Base-by-base conservation (phyloP, 2,329 filamentous ascomycete species). In the Verticillium longisporum region DNA sequence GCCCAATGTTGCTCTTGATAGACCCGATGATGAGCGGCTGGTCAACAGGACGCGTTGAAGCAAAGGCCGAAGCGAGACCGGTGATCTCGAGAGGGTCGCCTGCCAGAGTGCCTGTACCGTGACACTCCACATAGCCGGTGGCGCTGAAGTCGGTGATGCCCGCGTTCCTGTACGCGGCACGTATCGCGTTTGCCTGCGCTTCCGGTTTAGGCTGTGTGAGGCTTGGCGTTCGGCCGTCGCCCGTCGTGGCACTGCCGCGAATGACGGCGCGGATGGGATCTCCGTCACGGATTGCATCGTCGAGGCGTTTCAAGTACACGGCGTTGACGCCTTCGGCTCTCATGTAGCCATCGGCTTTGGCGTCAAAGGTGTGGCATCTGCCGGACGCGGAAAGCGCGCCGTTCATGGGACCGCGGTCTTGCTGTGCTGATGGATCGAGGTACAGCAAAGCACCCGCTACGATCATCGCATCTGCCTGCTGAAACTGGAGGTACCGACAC, bases 291-390 rank as follows among this genome's bases (percentile, higher is more conserved):
- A 82, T 60, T 1, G 80, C 80, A 60, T 77, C 72, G 3, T 71
- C 68, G 0, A 82, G 66, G 0, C 71, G 70, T 66, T 82, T 82
- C 1, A 83, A 59, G 5, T 78, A 63, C 10, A 82, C 61, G 15
- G 71, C 68, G 2, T 68, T 75, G 13, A 76, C 68, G 1, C 77
- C 80, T 62, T 83, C 80, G 1, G 76, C 78, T 15, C 77, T 72
- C 6, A 70, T 74, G 61, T 82, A 83, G 0, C 80, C 80, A 57
- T 77, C 71, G 0, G 76, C 80, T 11, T 66, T 64, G 3, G 64
- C 64, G 55, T 72, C 70, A 18, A 62, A 63, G 14, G 31, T 63
- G 33, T 59, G 55, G 37, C 60, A 63, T 26, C 13, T 14, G 1
- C 60, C 62, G 0, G 60, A 45, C 1, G 32, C 34, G 2, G 60